Conservation (phyloP, 139 green algal species). For the Protoeuglena noctilucae region DNA sequence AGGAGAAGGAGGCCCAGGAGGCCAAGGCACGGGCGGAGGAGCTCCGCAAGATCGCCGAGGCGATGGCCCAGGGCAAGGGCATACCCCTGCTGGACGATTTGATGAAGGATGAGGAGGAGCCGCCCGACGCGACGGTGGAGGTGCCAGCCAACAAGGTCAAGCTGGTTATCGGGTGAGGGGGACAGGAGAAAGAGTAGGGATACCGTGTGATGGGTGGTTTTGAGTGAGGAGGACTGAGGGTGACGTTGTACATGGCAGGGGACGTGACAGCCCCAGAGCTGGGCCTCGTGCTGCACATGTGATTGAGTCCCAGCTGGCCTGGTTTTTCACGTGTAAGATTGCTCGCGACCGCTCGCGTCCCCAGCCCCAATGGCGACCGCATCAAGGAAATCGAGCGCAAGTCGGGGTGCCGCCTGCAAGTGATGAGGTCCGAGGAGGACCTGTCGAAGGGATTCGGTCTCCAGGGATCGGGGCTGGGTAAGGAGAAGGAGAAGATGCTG, state of each 20-base stretch:
- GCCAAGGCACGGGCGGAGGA: constrained; percentile 31
- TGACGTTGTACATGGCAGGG: too few relatives aligned
- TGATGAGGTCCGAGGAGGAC: constrained; percentile 61
- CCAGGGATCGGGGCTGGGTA: too few relatives aligned
- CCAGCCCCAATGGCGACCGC: constrained; percentile 46
- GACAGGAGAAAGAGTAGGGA: too few relatives aligned
- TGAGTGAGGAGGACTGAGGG: too few relatives aligned
- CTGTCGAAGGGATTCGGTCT: constrained; percentile 50
- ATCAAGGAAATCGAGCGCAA: constrained; percentile 70
- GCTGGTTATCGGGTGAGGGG: constrained; percentile 61
- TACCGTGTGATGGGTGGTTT: too few relatives aligned
- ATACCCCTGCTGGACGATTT: constrained; percentile 27
- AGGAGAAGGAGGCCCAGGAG: constrained; percentile 8
- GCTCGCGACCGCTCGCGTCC: too few relatives aligned
- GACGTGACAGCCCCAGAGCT: too few relatives aligned
- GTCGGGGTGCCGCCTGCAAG: constrained; percentile 56
- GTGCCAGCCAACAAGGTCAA: constrained; percentile 60
- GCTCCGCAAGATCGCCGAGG: constrained; percentile 21
- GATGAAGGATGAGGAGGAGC: constrained; percentile 29
- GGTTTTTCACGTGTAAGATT: too few relatives aligned
- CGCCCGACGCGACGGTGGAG: constrained; percentile 18
- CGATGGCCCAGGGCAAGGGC: constrained; percentile 14
- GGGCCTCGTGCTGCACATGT: too few relatives aligned
- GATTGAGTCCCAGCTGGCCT: too few relatives aligned
- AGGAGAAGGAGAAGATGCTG: too few relatives aligned